phyloP scores from a whole-genome alignment of 257 asterid species.

The Rehmannia glutinosa region DNA sequence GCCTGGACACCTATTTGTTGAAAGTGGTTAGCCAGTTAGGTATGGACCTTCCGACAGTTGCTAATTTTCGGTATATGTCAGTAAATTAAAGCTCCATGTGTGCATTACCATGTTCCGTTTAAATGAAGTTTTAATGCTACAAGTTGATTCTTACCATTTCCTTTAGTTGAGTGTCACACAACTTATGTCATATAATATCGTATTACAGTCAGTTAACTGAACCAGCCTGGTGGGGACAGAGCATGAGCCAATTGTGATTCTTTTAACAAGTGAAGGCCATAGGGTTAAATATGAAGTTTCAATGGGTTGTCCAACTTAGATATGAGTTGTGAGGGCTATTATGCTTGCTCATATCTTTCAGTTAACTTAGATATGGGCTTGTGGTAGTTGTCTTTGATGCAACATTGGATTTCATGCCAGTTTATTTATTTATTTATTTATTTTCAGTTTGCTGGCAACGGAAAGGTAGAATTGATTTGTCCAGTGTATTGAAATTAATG shows the following conservation, averaged over 20 bases:
- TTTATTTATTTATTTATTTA: too few species aligned
- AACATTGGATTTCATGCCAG: too few species aligned
- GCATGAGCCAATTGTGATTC: too few species aligned
- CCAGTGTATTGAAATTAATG: not conserved
- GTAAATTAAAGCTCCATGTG: slow-evolving; percentile 2
- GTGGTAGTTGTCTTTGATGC: slow-evolving; percentile 5
- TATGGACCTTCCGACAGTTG: slow-evolving; percentile 24
- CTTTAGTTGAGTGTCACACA: not conserved
- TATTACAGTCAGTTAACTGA: not conserved
- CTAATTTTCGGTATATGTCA: not conserved
- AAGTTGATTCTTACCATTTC: slow-evolving; percentile 10
- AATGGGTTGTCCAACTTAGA: not conserved
- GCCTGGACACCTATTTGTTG: slow-evolving; percentile 77
- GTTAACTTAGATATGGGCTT: not conserved
- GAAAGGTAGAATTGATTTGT: not conserved
- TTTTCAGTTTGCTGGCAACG: not conserved
- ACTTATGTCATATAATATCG: not conserved
- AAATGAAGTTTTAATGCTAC: slow-evolving; percentile 1
- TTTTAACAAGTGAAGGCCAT: too few species aligned
- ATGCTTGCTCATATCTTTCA: not conserved
- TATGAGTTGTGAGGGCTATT: not conserved
- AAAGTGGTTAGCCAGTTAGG: slow-evolving; percentile 77
- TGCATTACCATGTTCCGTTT: slow-evolving; percentile 2
- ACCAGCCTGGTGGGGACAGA: slow-evolving; percentile 7
- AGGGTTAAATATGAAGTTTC: slow-evolving; percentile 2